Conservation (phyloP, 2,329 filamentous ascomycete genomes). For the Alternaria atra region DNA sequence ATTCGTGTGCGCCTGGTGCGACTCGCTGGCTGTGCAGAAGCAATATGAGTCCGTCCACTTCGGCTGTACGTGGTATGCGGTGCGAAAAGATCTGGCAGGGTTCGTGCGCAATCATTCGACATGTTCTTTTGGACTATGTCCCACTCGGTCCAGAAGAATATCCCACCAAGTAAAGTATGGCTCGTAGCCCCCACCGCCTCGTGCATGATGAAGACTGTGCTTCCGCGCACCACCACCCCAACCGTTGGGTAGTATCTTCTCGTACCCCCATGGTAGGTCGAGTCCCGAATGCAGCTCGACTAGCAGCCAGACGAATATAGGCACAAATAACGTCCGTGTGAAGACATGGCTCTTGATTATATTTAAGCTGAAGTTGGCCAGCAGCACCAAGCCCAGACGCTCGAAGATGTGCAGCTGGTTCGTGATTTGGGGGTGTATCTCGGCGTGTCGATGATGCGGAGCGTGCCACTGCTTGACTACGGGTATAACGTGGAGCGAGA, state of each 20-base stretch:
- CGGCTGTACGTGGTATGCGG: not conserved
- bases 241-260: not conserved
- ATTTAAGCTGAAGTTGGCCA: slow-evolving; percentile 2
- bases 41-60: not conserved
- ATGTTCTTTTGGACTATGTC: not conserved
- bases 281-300: slow-evolving; percentile 3
- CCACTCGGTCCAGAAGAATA: not conserved
- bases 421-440: slow-evolving; percentile 1
- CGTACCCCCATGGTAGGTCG: slow-evolving; percentile 2
- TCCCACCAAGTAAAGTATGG: slow-evolving; percentile 2
- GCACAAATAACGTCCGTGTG: not conserved
- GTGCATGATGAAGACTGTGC: not conserved
- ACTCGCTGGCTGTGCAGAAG: not conserved
- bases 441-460: slow-evolving; percentile 6
- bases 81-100: not conserved
- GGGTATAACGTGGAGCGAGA: not conserved
- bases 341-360: slow-evolving; percentile 1
- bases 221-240: not conserved
- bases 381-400: not conserved
- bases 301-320: slow-evolving; percentile 3
- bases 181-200: slow-evolving; percentile 1
- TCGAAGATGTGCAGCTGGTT: slow-evolving; percentile 1
- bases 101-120: not conserved
- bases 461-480: not conserved
- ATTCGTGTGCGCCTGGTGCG: not conserved